phyloP scores from a whole-genome alignment of 1,139 yeast genomes.

The Schizosaccharomyces versatilis region DNA sequence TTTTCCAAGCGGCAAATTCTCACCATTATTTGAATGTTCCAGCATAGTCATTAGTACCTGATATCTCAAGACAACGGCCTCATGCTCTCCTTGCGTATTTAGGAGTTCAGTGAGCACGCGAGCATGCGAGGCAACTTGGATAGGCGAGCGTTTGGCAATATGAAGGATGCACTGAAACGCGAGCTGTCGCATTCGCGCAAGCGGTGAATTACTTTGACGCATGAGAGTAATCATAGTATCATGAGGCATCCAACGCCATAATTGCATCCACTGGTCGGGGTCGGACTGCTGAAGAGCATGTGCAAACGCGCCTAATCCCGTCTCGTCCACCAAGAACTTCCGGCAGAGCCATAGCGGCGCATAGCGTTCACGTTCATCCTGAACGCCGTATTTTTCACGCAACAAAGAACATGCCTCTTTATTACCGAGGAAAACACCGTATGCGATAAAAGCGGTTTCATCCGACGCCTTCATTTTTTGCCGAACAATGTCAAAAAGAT shows the following conservation, averaged over 20 bases:
- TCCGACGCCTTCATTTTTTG: not conserved
- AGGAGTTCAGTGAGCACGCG: not conserved
- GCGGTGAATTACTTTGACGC: not conserved
- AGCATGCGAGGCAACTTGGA: not conserved
- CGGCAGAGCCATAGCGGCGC: not conserved
- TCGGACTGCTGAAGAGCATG: not conserved
- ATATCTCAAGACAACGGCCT: not conserved
- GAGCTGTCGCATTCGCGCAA: not conserved
- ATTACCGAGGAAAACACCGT: not conserved
- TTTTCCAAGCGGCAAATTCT: not conserved
- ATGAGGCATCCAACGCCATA: not conserved
- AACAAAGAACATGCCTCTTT: not conserved
- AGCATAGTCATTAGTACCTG: not conserved
- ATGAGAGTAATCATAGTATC: not conserved
- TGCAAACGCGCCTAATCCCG: not conserved
- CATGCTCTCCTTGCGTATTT: not conserved
- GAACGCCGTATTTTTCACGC: not conserved
- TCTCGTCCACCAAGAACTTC: not conserved
- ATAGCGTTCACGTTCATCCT: not conserved
- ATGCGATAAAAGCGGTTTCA: not conserved
- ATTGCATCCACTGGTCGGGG: not conserved
- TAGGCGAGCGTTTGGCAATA: not conserved
- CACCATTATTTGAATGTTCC: not conserved
- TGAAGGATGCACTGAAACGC: not conserved
- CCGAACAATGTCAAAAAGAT: not conserved